Conservation (phyloP, 345 rosid genomes). For the Gossypium anomalum region DNA sequence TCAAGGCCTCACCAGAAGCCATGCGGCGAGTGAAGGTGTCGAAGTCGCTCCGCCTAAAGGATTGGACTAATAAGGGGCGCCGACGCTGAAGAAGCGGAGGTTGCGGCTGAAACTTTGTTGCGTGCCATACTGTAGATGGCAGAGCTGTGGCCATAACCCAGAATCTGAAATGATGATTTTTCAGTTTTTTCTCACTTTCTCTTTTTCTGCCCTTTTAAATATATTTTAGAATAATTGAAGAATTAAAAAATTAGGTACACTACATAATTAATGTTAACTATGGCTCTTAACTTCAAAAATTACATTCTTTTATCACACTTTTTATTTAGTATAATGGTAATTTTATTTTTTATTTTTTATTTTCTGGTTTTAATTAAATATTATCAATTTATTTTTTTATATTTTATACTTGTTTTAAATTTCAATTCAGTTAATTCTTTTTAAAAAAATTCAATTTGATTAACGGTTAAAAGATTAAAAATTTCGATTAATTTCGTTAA, state of each 20-base stretch:
- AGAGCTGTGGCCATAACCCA: conserved; percentile 14
- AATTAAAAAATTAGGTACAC: too few relatives aligned
- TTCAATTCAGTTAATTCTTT: too few relatives aligned
- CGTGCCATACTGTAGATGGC: conserved; percentile 11
- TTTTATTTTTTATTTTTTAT: too few relatives aligned
- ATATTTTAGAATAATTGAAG: too few relatives aligned
- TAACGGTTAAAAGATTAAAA: fast-evolving
- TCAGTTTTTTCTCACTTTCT: background rate
- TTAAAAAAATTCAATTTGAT: too few relatives aligned
- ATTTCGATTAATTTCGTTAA: fast-evolving
- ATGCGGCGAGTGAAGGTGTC: conserved; percentile 51
- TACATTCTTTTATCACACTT: too few relatives aligned
- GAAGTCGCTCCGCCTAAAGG: conserved; percentile 61
- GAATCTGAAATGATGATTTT: background rate
- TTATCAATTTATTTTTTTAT: too few relatives aligned
- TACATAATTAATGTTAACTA: too few relatives aligned
- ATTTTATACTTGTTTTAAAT: too few relatives aligned
- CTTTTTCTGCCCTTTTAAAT: background rate
- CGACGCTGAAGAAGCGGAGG: background rate
- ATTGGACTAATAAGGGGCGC: conserved; percentile 7
- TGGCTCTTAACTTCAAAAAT: too few relatives aligned
- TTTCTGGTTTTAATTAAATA: too few relatives aligned
- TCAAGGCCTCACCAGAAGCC: conserved; percentile 64
- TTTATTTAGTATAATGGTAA: too few relatives aligned
- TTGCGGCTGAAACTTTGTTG: background rate